A percentile compares a stretch with the other conserved stretches of the same genome.
Evolutionary conservation across 208 protist species (phyloP).

Genomic region (Leishmania martiniquensis): DNA sequence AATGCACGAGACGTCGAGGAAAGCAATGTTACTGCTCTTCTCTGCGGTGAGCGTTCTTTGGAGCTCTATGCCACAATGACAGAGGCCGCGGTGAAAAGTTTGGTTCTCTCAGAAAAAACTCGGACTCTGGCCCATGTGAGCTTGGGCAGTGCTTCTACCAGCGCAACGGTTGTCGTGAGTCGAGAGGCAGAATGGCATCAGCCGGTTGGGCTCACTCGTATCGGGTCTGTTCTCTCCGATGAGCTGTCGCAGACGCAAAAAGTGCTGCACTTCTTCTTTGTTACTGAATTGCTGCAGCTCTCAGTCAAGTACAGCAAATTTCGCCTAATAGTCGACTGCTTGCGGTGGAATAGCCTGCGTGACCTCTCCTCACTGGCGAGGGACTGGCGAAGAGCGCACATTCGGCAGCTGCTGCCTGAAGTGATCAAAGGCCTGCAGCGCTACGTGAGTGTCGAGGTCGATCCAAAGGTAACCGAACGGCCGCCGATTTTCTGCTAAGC

Average conservation of each 20-base stretch:
- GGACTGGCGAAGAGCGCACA: conserved; percentile 51
- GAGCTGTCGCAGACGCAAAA: conserved; percentile 52
- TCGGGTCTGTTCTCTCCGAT: conserved; percentile 59
- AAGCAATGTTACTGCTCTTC: conserved; percentile 59
- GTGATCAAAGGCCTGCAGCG: conserved; percentile 50
- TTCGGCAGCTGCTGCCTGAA: conserved; percentile 56
- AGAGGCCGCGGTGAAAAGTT: conserved; percentile 48
- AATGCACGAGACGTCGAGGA: conserved; percentile 55
- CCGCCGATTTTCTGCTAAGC: conserved; percentile 54
- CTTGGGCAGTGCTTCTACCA: conserved; percentile 55
- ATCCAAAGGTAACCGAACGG: conserved; percentile 56
- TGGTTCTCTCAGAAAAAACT: conserved; percentile 45
- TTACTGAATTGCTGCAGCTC: conserved; percentile 42
- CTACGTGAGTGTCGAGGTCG: conserved; percentile 55
- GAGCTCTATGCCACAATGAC: conserved; percentile 66
- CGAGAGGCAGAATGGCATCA: conserved; percentile 40
- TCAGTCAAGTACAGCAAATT: conserved; percentile 43
- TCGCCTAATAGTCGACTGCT: conserved; percentile 55
- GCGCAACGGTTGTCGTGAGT: conserved; percentile 44
- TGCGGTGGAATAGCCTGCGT: conserved; percentile 62
- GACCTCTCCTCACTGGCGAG: conserved; percentile 45
- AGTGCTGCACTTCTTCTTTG: conserved; percentile 61
- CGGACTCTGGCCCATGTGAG: conserved; percentile 55
- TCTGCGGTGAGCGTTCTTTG: conserved; percentile 63
- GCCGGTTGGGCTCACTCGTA: conserved; percentile 47